A percentile compares a stretch with the other conserved stretches of the same genome.
These are phyloP conservation scores for Gossypium laxum DNA, from an alignment of 441 rosid genomes.

Conservation along the genomic window DNA sequence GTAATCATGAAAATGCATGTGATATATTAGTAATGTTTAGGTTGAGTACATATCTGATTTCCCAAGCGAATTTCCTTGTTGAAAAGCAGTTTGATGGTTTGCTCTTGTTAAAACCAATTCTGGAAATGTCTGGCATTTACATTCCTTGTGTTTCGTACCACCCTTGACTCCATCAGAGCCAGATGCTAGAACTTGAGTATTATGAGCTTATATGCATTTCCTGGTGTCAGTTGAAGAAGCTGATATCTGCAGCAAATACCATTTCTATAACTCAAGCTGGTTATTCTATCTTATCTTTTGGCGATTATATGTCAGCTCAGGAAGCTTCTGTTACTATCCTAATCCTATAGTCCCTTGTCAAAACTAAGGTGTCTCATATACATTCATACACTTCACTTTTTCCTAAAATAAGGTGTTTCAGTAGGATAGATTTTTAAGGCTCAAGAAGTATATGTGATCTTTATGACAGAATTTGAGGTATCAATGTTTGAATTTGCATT, in stretches of 20 bases:
- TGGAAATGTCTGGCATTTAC: background rate
- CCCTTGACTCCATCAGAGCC: background rate
- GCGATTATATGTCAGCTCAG: background rate
- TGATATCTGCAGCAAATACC: background rate
- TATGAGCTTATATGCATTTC: background rate
- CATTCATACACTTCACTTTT: background rate
- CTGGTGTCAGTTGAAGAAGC: background rate
- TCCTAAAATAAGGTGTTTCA: background rate
- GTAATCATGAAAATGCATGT: background rate
- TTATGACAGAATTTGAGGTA: background rate
- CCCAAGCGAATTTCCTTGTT: background rate
- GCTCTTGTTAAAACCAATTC: background rate
- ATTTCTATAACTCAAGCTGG: background rate
- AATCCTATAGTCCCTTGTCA: background rate
- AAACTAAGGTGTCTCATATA: background rate
- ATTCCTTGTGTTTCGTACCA: background rate
- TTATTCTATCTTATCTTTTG: background rate
- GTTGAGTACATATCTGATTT: background rate
- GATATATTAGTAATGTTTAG: background rate
- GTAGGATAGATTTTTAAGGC: background rate
- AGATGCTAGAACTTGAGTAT: background rate
- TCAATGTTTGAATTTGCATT: background rate
- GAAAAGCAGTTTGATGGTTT: background rate
- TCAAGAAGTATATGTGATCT: background rate
- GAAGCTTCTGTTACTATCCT: background rate